A percentile compares a stretch with the other conserved stretches of the same genome.
phyloP scores from a whole-genome alignment of 78 protist genomes.

The Chrysochromulina tobinii region DNA sequence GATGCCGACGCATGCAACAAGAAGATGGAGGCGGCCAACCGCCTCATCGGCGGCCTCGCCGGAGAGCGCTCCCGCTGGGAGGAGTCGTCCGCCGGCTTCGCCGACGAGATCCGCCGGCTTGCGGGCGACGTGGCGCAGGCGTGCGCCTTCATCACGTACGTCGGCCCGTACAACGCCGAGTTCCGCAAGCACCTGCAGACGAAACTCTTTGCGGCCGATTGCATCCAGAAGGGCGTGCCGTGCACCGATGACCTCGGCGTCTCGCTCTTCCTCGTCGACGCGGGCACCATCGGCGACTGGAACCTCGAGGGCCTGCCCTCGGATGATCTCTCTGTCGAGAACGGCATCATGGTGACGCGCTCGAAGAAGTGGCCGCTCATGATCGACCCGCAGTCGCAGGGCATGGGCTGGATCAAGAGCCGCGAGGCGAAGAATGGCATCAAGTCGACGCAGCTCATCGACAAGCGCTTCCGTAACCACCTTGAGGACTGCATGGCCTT shows the following conservation, averaged over 20 bases:
- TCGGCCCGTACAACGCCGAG: constrained; percentile 84
- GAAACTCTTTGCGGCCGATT: background rate
- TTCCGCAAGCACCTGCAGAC: constrained; percentile 47
- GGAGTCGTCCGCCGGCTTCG: constrained; percentile 53
- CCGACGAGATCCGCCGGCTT: constrained; percentile 48
- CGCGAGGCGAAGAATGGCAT: constrained; percentile 53
- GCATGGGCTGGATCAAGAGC: constrained; percentile 74
- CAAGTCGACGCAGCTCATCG: constrained; percentile 46
- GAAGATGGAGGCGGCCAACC: constrained; percentile 69
- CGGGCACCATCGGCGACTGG: constrained; percentile 44
- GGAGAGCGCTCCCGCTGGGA: constrained; percentile 89
- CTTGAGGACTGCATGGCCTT: constrained; percentile 70
- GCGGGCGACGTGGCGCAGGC: constrained; percentile 83
- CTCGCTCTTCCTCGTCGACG: background rate
- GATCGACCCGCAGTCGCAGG: constrained; percentile 94
- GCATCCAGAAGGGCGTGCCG: background rate
- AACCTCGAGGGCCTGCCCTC: constrained; percentile 68
- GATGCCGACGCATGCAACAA: constrained; percentile 60
- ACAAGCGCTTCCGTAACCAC: constrained; percentile 54
- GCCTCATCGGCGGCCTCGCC: constrained; percentile 76
- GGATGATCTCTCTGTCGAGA: constrained; percentile 78
- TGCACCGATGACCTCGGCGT: background rate
- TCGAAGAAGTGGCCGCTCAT: constrained; percentile 78
- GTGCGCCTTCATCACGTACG: constrained; percentile 81
- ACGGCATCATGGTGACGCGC: constrained; percentile 84